Evolutionary conservation across 805 yeast genomes (phyloP).

Genomic region (Suhomyces vadensis): DNA sequence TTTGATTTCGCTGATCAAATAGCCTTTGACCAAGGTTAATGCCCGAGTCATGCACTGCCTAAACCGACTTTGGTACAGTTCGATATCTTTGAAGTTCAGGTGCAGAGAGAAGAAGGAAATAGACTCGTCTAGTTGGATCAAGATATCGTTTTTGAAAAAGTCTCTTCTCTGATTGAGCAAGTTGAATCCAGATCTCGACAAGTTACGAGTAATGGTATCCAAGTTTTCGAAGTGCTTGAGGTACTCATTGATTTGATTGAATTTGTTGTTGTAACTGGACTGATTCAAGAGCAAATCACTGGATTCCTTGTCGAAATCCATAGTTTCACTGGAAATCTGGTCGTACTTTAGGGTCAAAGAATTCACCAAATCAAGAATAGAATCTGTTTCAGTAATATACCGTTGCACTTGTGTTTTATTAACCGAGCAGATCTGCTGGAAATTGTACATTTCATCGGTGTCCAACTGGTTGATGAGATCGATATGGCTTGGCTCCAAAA

Average conservation of each 20-base stretch:
- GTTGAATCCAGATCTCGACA: slow-evolving; percentile 67
- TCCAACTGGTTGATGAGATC: slow-evolving; percentile 38
- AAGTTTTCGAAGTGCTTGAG: slow-evolving; percentile 67
- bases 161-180: slow-evolving; percentile 54
- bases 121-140: slow-evolving; percentile 65
- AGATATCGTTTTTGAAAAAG: slow-evolving; percentile 44
- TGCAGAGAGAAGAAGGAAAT: slow-evolving; percentile 58
- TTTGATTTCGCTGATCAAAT: slow-evolving; percentile 49
- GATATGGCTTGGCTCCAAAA: slow-evolving; percentile 44
- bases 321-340: slow-evolving; percentile 61
- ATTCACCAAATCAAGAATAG: slow-evolving; percentile 46
- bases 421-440: slow-evolving; percentile 33
- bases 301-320: slow-evolving; percentile 61
- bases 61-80: slow-evolving; percentile 67
- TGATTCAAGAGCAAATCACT: slow-evolving; percentile 51
- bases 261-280: slow-evolving; percentile 39
- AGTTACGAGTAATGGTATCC: slow-evolving; percentile 64
- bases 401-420: slow-evolving; percentile 21
- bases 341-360: slow-evolving; percentile 53
- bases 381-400: slow-evolving; percentile 48
- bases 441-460: slow-evolving; percentile 34
- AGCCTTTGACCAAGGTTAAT: slow-evolving; percentile 70
- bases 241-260: slow-evolving; percentile 46
- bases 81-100: slow-evolving; percentile 61
- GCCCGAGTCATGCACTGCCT: slow-evolving; percentile 84